A percentile compares a stretch with the other conserved stretches of the same genome.
These are phyloP conservation scores for Curvularia hawaiiensis DNA, from an alignment of 2,329 filamentous ascomycete genomes.

Conservation along the genomic window DNA sequence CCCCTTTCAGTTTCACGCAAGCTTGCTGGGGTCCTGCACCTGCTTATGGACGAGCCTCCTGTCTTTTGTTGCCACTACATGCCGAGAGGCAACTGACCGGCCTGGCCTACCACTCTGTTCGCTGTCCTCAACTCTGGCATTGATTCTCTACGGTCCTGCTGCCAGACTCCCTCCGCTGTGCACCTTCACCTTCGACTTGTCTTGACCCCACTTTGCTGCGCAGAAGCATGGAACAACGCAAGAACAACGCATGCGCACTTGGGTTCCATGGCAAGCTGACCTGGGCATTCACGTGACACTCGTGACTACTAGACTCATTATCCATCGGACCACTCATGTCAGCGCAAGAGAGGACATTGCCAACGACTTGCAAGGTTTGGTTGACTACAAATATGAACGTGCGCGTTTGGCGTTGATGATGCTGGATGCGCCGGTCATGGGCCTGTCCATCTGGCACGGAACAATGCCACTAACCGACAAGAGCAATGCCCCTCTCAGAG, in stretches of 20 bases:
- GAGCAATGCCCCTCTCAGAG: background rate
- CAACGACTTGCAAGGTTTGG: background rate
- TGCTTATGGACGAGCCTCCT: background rate
- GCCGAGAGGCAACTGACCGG: background rate
- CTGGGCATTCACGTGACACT: constrained; percentile 1
- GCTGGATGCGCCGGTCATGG: background rate
- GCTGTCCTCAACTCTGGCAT: background rate
- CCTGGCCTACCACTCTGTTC: background rate
- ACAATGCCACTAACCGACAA: background rate
- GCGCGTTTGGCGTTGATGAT: background rate
- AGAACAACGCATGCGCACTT: constrained; percentile 13
- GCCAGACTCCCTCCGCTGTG: background rate
- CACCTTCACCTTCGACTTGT: constrained; percentile 3
- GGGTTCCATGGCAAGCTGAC: background rate
- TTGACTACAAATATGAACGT: background rate
- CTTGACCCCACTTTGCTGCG: constrained; percentile 8
- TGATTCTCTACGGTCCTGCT: background rate
- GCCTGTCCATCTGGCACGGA: background rate
- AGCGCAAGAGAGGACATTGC: background rate
- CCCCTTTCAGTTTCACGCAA: background rate
- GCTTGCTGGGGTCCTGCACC: background rate
- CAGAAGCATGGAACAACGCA: constrained; percentile 10
- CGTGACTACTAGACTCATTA: background rate
- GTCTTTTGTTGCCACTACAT: background rate
- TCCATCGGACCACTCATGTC: background rate